phyloP scores from a whole-genome alignment of 257 asterid species.

The Nicotiana noctiflora region DNA sequence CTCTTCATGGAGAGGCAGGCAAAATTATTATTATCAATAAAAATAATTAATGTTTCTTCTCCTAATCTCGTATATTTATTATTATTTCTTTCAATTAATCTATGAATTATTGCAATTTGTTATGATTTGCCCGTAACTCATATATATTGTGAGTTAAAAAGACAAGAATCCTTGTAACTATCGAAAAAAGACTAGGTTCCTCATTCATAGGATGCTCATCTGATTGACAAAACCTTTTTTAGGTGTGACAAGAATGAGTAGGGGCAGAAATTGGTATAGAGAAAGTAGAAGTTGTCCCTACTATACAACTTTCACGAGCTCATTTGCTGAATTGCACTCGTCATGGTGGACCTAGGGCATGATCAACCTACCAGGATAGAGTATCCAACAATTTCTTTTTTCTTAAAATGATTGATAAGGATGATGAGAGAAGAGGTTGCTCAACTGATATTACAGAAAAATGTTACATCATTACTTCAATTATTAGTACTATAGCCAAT shows the following conservation, averaged over 20 bases:
- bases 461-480: constrained; percentile 16
- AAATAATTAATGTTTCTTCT: too few species aligned
- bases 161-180: too few species aligned
- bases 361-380: neutral
- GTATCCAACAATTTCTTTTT: neutral
- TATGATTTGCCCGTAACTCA: too few species aligned
- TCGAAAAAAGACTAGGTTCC: too few species aligned
- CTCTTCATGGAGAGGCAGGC: too few species aligned
- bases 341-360: too few species aligned
- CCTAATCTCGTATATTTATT: too few species aligned
- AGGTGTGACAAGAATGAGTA: neutral
- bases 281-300: neutral
- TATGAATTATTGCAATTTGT: too few species aligned
- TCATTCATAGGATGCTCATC: constrained; percentile 8
- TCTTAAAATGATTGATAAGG: neutral
- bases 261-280: neutral
- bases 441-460: neutral
- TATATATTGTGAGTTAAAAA: too few species aligned
- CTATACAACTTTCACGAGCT: neutral
- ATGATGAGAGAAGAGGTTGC: neutral
- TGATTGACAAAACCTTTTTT: neutral
- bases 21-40: too few species aligned
- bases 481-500: neutral
- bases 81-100: too few species aligned
- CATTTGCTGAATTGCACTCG: too few species aligned